phyloP scores from a whole-genome alignment of 306 rosid genomes.

The Sechiopsis laciniata region DNA sequence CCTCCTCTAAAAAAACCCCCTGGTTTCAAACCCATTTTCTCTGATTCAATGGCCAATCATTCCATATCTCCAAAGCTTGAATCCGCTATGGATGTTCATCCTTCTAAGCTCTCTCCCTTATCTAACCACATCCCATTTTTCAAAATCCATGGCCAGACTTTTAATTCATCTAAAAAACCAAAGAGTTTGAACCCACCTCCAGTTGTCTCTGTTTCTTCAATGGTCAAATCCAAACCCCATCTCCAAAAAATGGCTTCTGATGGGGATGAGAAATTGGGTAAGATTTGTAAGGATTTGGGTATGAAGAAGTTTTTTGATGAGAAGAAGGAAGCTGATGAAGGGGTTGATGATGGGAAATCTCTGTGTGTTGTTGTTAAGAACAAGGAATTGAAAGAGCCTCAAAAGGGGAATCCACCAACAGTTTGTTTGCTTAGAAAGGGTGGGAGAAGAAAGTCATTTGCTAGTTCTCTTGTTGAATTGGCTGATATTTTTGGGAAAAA shows the following conservation, averaged over 20 bases:
- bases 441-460: slow-evolving; percentile 60
- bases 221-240: slow-evolving; percentile 29
- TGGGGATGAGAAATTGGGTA: slow-evolving; percentile 32
- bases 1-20: not conserved
- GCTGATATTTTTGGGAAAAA: slow-evolving; percentile 57
- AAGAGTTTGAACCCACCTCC: slow-evolving; percentile 23
- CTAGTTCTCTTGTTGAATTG: slow-evolving; percentile 50
- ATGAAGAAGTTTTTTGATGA: slow-evolving; percentile 33
- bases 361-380: slow-evolving; percentile 27
- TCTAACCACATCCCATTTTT: not conserved
- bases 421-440: slow-evolving; percentile 34
- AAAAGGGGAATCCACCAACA: slow-evolving; percentile 25
- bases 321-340: slow-evolving; percentile 23
- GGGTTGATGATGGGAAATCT: slow-evolving; percentile 6
- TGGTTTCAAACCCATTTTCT: not conserved
- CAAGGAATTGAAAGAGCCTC: slow-evolving; percentile 26
- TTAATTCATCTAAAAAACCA: slow-evolving; percentile 21
- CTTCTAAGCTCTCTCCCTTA: not conserved
- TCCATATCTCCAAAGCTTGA: not conserved
- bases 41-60: not conserved
- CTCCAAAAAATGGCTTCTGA: slow-evolving; percentile 15
- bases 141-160: not conserved
- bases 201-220: slow-evolving; percentile 42
- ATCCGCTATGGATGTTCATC: not conserved
- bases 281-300: slow-evolving; percentile 30